Base-by-base conservation (phyloP, 768 basidiomycete species). In the Gelatoporia subvermispora region DNA sequence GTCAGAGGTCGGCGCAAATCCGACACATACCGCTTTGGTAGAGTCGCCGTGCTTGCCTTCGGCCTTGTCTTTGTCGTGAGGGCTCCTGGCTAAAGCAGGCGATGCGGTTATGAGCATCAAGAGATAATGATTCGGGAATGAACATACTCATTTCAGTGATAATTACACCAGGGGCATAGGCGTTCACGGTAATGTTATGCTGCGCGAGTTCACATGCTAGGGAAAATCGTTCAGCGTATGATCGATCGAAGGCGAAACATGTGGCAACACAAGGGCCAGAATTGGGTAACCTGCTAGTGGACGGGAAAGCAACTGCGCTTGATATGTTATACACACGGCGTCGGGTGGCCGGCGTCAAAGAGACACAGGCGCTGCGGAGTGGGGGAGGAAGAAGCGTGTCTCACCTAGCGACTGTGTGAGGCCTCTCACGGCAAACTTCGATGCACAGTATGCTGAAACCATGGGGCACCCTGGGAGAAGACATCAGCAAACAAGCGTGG, bases 371-470 rank as follows among this genome's bases (percentile, higher is more conserved):
- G n/a, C 28, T 31, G 28, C 28, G 28, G 28, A 31, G 28, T 13
- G 13, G 7, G 13, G 13, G 7, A 31, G 28, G 13, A 31, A 31
- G 28, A 31, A 31, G 28, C 28, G 34, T n/a, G n/a, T 28, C 50
- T 42, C 54, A 73, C 74, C 68, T 1, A 65, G 61, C 2, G 59
- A 56, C 48, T 63, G 61, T 17, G 58, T 60, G 10, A 65, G 40
- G 3, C 61, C 63, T 23, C 61, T 49, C 3, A 61, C 49, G 24
- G 58, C 61, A 28, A 65, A 65, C 45, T 65, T 65, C 8, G 54
- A 49, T 1, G 60, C 53, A 11, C 49, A 43, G 31, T 65, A 63
- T 16, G 51, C 58, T 4, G 41, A n/a, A 3, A 36, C 24, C 25
- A 51, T 46, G n/a, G 45, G 2, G 18, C 36, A 11, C 3, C 44